Base-by-base conservation (phyloP, 768 basidiomycete genomes). In the Pleurotus salmoneostramineus region DNA sequence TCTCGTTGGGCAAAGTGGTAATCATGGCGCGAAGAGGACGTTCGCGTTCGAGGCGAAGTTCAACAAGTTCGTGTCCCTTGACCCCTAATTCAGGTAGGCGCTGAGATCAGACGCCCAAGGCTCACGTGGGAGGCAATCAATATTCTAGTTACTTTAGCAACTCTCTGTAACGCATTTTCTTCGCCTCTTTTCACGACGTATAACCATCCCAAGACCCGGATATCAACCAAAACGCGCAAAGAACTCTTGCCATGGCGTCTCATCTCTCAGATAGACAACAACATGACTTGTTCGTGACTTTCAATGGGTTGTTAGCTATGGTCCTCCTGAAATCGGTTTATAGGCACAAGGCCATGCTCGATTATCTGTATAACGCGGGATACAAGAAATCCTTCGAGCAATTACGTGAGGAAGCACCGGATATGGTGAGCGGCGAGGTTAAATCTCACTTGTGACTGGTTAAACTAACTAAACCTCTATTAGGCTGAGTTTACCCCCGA, bases 271-370 rank as follows among this genome's bases (percentile, higher is more conserved):
- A 62, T 27, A 45, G 61, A 43, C 61, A 62, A 42, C 60, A 57
- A 46, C 56, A 62, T n/a, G 61, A 62, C 31, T 54, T 62, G 61
- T 62, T 21, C 56, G 61, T 54, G 52, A 27, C 42, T 37, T 46
- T 37, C 32, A 21, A 33, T 50, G 10, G 34, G 47, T 46, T 31
- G 44, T 10, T 21, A 21, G 8, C 43, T 2, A 8, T 34, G 31
- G n/a, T 43, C 11, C 10, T 36, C 3, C 14, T 32, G 12, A 14
- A 27, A 7, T 17, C 33, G 49, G 8, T 12, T 45, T 27, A 17
- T 55, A 90, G 88, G 66, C 86, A 90, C 75, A 89, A 87, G 74
- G 85, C 88, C 63, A 89, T 90, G 78, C 82, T 90, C 60, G 87
- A 90, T 72, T 90, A 90, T 69, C 78, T 90, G 57, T 89, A 79